phyloP scores from a whole-genome alignment of 352 stramenopile genomes.

The Globisporangium viniferum region DNA sequence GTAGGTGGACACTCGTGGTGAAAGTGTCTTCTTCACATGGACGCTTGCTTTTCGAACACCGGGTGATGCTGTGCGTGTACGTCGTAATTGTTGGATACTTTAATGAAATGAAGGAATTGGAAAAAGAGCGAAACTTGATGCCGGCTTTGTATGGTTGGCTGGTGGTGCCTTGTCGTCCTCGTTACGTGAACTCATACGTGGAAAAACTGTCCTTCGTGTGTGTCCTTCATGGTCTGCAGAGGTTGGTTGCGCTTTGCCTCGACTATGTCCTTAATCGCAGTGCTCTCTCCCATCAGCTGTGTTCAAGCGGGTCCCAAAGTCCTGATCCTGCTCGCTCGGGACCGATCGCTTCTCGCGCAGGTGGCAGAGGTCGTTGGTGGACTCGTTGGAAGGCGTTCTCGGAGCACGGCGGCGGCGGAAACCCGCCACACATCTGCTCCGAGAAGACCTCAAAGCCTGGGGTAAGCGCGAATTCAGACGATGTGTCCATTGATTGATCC shows the following conservation, averaged over 20 bases:
- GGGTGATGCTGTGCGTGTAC: constrained; percentile 4
- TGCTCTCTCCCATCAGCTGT: background rate
- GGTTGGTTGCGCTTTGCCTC: too few relatives aligned
- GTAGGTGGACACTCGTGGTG: background rate
- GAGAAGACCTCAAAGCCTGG: too few relatives aligned
- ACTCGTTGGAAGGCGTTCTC: constrained; percentile 10
- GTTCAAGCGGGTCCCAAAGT: constrained; percentile 22
- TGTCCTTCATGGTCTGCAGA: too few relatives aligned
- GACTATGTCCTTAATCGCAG: too few relatives aligned
- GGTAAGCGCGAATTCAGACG: too few relatives aligned
- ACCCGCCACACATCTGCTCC: too few relatives aligned
- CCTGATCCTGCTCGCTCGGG: constrained; percentile 20
- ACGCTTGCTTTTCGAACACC: background rate
- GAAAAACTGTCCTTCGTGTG: too few relatives aligned
- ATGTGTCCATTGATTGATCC: background rate
- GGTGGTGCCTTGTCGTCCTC: too few relatives aligned
- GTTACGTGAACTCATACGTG: too few relatives aligned
- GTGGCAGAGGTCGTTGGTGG: constrained; percentile 30
- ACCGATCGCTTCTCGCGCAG: constrained; percentile 34
- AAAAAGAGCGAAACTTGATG: background rate
- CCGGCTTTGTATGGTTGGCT: background rate
- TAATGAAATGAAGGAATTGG: background rate
- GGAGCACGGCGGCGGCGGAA: background rate
- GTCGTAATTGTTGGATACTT: background rate
- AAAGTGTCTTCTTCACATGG: background rate